Conservation (phyloP, 345 rosid genomes). For the Cardamine resedifolia region DNA sequence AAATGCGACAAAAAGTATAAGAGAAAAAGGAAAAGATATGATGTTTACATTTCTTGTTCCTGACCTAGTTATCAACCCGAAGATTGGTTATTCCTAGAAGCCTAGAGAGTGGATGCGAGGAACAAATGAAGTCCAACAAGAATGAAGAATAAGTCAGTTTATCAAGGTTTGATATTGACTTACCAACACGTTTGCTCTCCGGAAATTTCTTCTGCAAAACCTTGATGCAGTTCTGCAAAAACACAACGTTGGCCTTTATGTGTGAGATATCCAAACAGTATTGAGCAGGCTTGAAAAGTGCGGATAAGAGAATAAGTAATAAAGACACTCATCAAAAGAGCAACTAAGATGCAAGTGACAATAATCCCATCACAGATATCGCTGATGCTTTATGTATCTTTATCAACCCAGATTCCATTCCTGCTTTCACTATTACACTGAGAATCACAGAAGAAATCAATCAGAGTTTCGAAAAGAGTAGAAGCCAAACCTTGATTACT, state of each 20-base stretch:
- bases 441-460: slow-evolving; percentile 14
- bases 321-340: too few species aligned
- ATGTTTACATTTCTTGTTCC: neutral
- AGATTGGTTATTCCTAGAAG: neutral
- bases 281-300: slow-evolving; percentile 2
- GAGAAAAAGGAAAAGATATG: neutral
- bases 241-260: neutral
- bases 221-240: slow-evolving; percentile 76
- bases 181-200: slow-evolving; percentile 96
- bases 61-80: neutral
- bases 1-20: too few species aligned
- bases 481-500: slow-evolving; percentile 47
- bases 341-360: slow-evolving; percentile 9
- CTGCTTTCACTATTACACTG: neutral
- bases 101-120: slow-evolving; percentile 1
- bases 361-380: neutral
- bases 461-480: neutral
- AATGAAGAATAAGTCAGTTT: neutral
- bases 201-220: slow-evolving; percentile 76
- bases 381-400: neutral
- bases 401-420: neutral
- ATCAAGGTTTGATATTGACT: slow-evolving; percentile 35
- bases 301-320: neutral
- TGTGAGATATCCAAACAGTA: neutral
- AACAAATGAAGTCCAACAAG: slow-evolving; percentile 9